Base-by-base conservation (phyloP, 352 stramenopile species). In the Chrysophaeum taylorii region DNA sequence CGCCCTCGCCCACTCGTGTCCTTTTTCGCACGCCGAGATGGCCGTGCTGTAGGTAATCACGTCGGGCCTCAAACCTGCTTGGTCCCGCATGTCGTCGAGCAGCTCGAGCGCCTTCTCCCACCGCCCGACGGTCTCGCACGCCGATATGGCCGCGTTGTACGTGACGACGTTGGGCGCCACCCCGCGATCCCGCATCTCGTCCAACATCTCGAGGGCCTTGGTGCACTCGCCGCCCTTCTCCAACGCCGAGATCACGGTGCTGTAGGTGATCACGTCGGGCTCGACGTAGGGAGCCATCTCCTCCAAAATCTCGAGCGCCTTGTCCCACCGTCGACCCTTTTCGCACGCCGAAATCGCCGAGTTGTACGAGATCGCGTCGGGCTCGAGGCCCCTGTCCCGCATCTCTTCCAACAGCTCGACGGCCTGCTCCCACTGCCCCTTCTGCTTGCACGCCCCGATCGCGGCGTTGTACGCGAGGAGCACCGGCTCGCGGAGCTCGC, bases 361-460 rank as follows among this genome's bases (percentile, higher is more conserved):
- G 14, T 79, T 85, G 61, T 87, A 85, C 31, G 66, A 78, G 71
- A 84, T 82, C 0, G 72, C 75, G 72, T 86, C 81, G 15, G 82
- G 63, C 18, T 73, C 64, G 0, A 83, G 67, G 15, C 71, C 73
- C 71, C 78, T 79, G 63, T 85, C 78, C 68, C 82, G 74, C 15
- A 80, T 72, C 9, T 78, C 75, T 43, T 81, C 54, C 35, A 84
- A 74, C 48, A 86, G 43, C 71, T 76, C 73, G 37, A 86, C 66
- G 4, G 81, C 81, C 60, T 76, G 73, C 37, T 75, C 66, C 0
- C 75, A 74, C 53, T 81, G 75, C 23, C 74, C 62, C 15, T 69
- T 79, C 52, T 75, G 79, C 35, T 77, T 70, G 70, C 81, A 87
- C n/a, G 79, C 81, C 74, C 75, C 73, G 25, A 69, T 43, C 33